Evolutionary conservation across 768 basidiomycete genomes (phyloP).

Genomic region (Leucocoprinus leucothites): DNA sequence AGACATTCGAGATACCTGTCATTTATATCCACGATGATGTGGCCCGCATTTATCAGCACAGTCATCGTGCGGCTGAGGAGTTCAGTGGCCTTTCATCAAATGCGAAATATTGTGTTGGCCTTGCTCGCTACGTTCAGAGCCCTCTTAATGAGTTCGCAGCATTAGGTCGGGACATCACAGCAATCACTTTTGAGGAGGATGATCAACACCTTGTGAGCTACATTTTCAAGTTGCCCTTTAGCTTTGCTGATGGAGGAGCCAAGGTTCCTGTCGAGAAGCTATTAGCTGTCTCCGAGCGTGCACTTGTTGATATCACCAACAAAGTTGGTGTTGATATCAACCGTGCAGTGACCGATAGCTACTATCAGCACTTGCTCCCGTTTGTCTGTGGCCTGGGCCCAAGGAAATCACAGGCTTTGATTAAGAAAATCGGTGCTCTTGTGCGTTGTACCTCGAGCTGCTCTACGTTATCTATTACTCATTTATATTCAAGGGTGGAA

Average conservation of each 20-base stretch:
- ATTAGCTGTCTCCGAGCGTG: conserved; percentile 75
- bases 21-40: conserved; percentile 89
- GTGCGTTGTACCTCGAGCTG: conserved; percentile 39
- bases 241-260: background rate
- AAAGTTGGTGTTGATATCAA: conserved; percentile 97
- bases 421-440: conserved; percentile 74
- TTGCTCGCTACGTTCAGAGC: conserved; percentile 91
- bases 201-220: conserved; percentile 73
- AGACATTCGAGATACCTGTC: conserved; percentile 61
- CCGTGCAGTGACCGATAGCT: conserved; percentile 81
- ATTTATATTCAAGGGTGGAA: conserved; percentile 72
- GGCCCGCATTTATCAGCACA: conserved; percentile 91
- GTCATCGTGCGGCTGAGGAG: conserved; percentile 79
- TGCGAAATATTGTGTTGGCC: conserved; percentile 89
- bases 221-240: conserved; percentile 13
- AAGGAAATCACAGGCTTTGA: conserved; percentile 82
- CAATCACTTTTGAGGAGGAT: conserved; percentile 81
- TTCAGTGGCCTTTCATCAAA: conserved; percentile 73
- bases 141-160: conserved; percentile 95
- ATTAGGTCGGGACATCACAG: conserved; percentile 77
- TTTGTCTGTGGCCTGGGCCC: conserved; percentile 94
- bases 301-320: conserved; percentile 87
- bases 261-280: conserved; percentile 89
- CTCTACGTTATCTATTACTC: background rate
- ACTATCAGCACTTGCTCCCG: conserved; percentile 85